Percentiles rank a stretch among this genome's conserved stretches.
These are phyloP conservation scores for Nidularia sp. DNA, from an alignment of 768 basidiomycete genomes.

Conservation along the genomic window DNA sequence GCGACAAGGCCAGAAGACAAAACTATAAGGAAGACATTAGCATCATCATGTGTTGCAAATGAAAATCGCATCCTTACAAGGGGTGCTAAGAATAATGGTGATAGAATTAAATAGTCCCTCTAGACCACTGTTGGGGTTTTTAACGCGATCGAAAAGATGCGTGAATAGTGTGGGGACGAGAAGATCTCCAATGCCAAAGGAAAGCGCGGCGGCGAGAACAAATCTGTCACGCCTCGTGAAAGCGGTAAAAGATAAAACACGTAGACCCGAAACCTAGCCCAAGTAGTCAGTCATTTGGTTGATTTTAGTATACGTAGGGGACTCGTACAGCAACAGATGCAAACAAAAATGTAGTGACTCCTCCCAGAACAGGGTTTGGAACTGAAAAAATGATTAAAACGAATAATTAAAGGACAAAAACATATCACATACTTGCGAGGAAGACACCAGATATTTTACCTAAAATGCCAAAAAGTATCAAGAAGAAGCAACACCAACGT, in stretches of 20 bases:
- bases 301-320: not conserved
- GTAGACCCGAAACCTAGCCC: slow-evolving; percentile 51
- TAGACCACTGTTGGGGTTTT: slow-evolving; percentile 47
- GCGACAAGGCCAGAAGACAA: slow-evolving; percentile 56
- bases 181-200: slow-evolving; percentile 69
- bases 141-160: slow-evolving; percentile 64
- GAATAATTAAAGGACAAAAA: not conserved
- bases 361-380: slow-evolving; percentile 77
- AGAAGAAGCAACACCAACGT: slow-evolving; percentile 74
- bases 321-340: slow-evolving; percentile 48
- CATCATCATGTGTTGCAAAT: not conserved
- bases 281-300: not conserved
- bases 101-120: slow-evolving; percentile 73
- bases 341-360: slow-evolving; percentile 86
- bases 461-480: slow-evolving; percentile 75
- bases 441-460: slow-evolving; percentile 84
- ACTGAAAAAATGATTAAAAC: slow-evolving; percentile 20
- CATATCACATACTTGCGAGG: slow-evolving; percentile 44
- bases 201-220: slow-evolving; percentile 63
- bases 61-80: slow-evolving; percentile 48
- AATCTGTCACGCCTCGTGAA: slow-evolving; percentile 68
- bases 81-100: slow-evolving; percentile 76
- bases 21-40: slow-evolving; percentile 28
- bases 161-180: slow-evolving; percentile 63
- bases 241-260: slow-evolving; percentile 56